Percentiles rank a stretch among this genome's conserved stretches.
These are phyloP conservation scores for Tetrapyrgos nigripes DNA, from an alignment of 1,284 basidiomycete species.

Conservation along the genomic window DNA sequence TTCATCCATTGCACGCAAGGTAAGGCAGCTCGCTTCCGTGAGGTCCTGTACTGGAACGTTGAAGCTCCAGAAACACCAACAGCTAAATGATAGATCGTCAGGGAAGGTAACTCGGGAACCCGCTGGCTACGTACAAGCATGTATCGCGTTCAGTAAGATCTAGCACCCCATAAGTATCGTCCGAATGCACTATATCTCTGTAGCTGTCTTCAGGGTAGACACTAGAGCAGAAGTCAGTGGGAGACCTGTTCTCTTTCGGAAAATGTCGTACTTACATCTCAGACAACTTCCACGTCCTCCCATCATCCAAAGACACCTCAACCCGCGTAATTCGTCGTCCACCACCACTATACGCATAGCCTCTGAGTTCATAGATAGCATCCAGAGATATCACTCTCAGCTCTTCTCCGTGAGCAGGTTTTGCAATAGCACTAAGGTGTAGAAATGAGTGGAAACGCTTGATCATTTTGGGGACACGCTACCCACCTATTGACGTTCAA, in stretches of 20 bases:
- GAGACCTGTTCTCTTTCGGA: neutral
- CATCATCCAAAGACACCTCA: slow-evolving; percentile 68
- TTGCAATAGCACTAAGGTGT: slow-evolving; percentile 53
- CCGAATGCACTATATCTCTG: slow-evolving; percentile 35
- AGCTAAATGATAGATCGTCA: slow-evolving; percentile 26
- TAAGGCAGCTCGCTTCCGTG: slow-evolving; percentile 43
- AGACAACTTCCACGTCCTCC: slow-evolving; percentile 58
- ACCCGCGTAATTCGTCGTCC: slow-evolving; percentile 65
- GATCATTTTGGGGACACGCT: neutral
- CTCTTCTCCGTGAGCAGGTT: slow-evolving; percentile 63
- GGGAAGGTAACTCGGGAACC: slow-evolving; percentile 21
- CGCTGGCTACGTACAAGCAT: slow-evolving; percentile 28
- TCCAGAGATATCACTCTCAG: slow-evolving; percentile 33
- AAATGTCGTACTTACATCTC: slow-evolving; percentile 36
- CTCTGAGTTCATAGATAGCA: slow-evolving; percentile 47
- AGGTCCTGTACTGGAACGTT: slow-evolving; percentile 46
- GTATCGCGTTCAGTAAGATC: slow-evolving; percentile 61
- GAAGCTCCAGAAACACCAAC: slow-evolving; percentile 73
- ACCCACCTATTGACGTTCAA: slow-evolving; percentile 57
- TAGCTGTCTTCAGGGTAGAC: slow-evolving; percentile 63
- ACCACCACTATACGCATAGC: slow-evolving; percentile 76
- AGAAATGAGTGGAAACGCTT: neutral
- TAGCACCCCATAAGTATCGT: slow-evolving; percentile 41
- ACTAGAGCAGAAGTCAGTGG: slow-evolving; percentile 22
- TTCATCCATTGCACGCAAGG: slow-evolving; percentile 68